Percentiles rank a stretch among this genome's conserved stretches.
Conservation (phyloP, 768 basidiomycete species). For the Trametes coccinea region DNA sequence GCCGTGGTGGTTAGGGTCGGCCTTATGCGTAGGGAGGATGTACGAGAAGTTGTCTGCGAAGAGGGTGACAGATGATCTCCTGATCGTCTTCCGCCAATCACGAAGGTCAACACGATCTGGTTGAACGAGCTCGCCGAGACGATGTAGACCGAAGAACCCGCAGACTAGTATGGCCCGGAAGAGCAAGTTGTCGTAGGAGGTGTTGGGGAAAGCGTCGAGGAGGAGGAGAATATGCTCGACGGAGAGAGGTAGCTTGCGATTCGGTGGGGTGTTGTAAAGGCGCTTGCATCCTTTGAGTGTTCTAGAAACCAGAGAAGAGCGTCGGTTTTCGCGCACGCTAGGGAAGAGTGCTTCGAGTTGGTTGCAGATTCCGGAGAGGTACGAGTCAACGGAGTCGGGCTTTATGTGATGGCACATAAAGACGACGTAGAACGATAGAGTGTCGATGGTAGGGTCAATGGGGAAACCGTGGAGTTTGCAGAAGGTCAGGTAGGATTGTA, state of each 20-base stretch:
- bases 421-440: constrained; percentile 37
- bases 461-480: constrained; percentile 34
- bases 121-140: constrained; percentile 33
- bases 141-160: constrained; percentile 28
- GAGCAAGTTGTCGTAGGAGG: constrained; percentile 26
- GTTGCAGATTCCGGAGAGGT: constrained; percentile 41
- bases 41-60: too few species aligned
- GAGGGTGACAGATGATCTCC: too few species aligned
- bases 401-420: constrained; percentile 41
- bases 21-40: too few species aligned
- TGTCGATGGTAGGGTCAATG: constrained; percentile 39
- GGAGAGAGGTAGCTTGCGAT: constrained; percentile 33
- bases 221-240: constrained; percentile 12
- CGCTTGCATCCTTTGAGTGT: too few species aligned
- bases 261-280: constrained; percentile 15
- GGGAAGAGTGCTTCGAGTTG: constrained; percentile 37
- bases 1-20: too few species aligned
- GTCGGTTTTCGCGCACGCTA: neutral
- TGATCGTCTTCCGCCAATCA: too few species aligned
- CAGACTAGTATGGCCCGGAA: constrained; percentile 26
- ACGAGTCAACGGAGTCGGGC: constrained; percentile 36
- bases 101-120: constrained; percentile 17
- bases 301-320: too few species aligned
- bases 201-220: neutral
- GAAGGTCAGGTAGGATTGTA: constrained; percentile 43